A percentile compares a stretch with the other conserved stretches of the same genome.
Evolutionary conservation across 2,329 filamentous ascomycete species (phyloP).

Genomic region (Alternaria burnsii): DNA sequence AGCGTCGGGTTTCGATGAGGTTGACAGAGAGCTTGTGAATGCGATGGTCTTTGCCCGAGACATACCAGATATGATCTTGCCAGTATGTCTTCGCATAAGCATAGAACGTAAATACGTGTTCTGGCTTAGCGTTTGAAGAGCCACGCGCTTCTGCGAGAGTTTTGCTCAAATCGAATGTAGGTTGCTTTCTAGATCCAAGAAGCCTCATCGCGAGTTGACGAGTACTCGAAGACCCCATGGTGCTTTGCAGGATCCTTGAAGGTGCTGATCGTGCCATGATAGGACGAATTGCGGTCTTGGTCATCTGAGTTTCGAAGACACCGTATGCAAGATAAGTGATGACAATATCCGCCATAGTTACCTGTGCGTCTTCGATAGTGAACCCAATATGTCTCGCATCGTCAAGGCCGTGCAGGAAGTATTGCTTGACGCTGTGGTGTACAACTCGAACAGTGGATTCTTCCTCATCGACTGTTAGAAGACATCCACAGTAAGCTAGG

Average conservation of each 20-base stretch:
- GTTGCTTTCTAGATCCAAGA: slow-evolving; percentile 18
- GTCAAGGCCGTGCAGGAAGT: slow-evolving; percentile 15
- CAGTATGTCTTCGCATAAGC: slow-evolving; percentile 26
- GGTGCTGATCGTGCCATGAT: slow-evolving; percentile 14
- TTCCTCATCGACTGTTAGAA: slow-evolving; percentile 36
- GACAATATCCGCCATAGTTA: slow-evolving; percentile 25
- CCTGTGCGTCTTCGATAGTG: slow-evolving; percentile 10
- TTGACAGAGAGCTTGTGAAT: too few species aligned
- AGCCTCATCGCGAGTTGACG: slow-evolving; percentile 19
- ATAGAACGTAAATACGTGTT: slow-evolving; percentile 16
- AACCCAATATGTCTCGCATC: background rate
- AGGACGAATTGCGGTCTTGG: slow-evolving; percentile 5
- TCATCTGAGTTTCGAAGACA: slow-evolving; percentile 30
- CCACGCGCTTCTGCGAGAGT: slow-evolving; percentile 13
- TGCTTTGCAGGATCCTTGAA: slow-evolving; percentile 16
- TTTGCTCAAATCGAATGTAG: slow-evolving; percentile 22
- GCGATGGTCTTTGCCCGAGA: slow-evolving; percentile 6
- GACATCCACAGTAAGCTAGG: slow-evolving; percentile 33
- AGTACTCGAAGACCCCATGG: slow-evolving; percentile 9
- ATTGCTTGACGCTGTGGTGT: slow-evolving; percentile 34
- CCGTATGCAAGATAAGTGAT: slow-evolving; percentile 35
- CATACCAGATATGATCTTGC: slow-evolving; percentile 15
- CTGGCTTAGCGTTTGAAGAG: background rate
- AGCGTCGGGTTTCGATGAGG: too few species aligned
- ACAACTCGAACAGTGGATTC: slow-evolving; percentile 30